These are phyloP conservation scores for Hypoxylon sp. DNA, from an alignment of 2,329 filamentous ascomycete genomes.

Conservation along the genomic window DNA sequence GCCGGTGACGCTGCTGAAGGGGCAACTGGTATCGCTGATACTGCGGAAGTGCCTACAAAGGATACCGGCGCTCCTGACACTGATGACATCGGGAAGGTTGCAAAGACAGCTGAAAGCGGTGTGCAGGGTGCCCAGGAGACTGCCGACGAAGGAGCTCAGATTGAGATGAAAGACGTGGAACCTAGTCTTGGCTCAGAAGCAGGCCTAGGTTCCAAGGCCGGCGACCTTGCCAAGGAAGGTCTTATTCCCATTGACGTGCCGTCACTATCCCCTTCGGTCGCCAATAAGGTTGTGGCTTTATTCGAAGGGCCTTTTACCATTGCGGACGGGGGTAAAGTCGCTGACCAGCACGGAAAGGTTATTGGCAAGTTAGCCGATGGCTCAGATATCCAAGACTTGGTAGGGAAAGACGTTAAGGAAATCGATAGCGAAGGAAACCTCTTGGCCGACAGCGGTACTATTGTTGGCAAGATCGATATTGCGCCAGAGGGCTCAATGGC, in stretches of 20 bases:
- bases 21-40: slow-evolving; percentile 37
- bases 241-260: slow-evolving; percentile 57
- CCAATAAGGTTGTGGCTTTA: slow-evolving; percentile 60
- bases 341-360: slow-evolving; percentile 69
- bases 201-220: slow-evolving; percentile 41
- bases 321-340: slow-evolving; percentile 70
- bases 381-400: slow-evolving; percentile 57
- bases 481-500: slow-evolving; percentile 61
- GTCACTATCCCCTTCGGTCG: slow-evolving; percentile 59
- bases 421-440: slow-evolving; percentile 75
- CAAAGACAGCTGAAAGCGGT: slow-evolving; percentile 46
- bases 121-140: slow-evolving; percentile 56
- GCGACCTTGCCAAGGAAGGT: slow-evolving; percentile 42
- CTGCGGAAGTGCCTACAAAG: slow-evolving; percentile 17
- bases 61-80: slow-evolving; percentile 16
- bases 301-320: slow-evolving; percentile 66
- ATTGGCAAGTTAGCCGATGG: slow-evolving; percentile 61
- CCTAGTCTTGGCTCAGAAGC: slow-evolving; percentile 29
- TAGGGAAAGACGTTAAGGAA: slow-evolving; percentile 76
- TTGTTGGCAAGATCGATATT: slow-evolving; percentile 73
- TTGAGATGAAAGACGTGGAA: slow-evolving; percentile 37
- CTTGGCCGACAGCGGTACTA: slow-evolving; percentile 73
- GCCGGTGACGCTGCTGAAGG: slow-evolving; percentile 10
- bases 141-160: slow-evolving; percentile 51
- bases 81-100: slow-evolving; percentile 41